Evolutionary conservation across 139 green algal species (phyloP), one percentile per base, ranked within the genome.

Genomic region (Auxenochlorella protothecoides): DNA sequence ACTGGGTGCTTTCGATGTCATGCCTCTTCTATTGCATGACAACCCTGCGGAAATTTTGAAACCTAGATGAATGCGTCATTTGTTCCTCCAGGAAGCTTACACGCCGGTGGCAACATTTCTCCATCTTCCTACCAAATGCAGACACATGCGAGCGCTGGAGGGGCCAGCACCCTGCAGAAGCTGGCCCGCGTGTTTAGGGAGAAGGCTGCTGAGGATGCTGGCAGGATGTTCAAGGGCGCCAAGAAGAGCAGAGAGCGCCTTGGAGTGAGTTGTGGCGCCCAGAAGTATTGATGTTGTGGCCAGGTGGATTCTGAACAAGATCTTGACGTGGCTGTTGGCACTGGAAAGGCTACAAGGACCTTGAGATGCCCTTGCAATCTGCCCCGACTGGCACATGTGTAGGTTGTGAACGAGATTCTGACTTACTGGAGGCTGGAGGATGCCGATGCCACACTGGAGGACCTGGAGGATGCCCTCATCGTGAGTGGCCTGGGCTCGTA

Each of bases 321-420:
- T 44, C 27, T 44, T 68, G 11, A 13, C 2, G 9, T 52, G 5
- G 15, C 6, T 54, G 52, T 13, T 54, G 16, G 9, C 71, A 44
- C 27, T 44, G 27, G 27, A 44, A 44, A 44, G 27, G 27, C 27
- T 44, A 44, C 27, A 44, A 44, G 27, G 27, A 44, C 27, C 27
- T 44, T 44, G 27, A 44, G 27, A 44, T 44, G 27, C 27, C 27
- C 27, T 44, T 44, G 27, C 27, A 44, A 44, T 44, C 27, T 44
- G 27, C 27, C 27, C 27, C 27, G 27, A 44, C 27, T 44, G 27
- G 27, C 27, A 44, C 27, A 44, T 72, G 14, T 70, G 54, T 78
- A 93, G 88, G 77, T 97, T 5, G 87, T 98, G 53, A 93, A 98
- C 27, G 93, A 98, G 84, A 83, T 98, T 52, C 80, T 97, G 7